Conservation (phyloP, 768 basidiomycete species). For the Gloeophyllum trabeum region DNA sequence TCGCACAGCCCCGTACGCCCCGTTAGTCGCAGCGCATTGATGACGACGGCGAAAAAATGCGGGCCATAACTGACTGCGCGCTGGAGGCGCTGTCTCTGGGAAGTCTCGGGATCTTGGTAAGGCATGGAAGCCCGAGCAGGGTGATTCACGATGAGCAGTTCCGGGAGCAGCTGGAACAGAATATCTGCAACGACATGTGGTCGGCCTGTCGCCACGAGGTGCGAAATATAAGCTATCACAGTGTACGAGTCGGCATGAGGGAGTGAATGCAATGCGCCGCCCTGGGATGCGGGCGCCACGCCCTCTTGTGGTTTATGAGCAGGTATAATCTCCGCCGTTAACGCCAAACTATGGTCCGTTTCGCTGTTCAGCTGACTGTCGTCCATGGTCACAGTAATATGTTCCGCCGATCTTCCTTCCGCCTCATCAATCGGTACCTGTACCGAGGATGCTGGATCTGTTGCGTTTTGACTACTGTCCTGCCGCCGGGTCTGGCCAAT, state of each 20-base stretch:
- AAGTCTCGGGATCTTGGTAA: slow-evolving; percentile 13
- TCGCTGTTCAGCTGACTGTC: neutral
- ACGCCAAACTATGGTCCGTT: neutral
- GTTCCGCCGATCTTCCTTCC: too few relatives aligned
- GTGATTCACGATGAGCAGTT: slow-evolving; percentile 27
- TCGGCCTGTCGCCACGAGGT: slow-evolving; percentile 39
- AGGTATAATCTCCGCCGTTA: too few relatives aligned
- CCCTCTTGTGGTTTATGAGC: too few relatives aligned
- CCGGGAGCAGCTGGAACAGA: slow-evolving; percentile 48
- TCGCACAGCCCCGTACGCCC: slow-evolving; percentile 45
- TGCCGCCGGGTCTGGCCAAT: slow-evolving; percentile 2
- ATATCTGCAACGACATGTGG: slow-evolving; percentile 30
- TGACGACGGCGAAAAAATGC: slow-evolving; percentile 40
- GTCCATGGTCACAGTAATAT: neutral
- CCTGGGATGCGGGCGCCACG: too few relatives aligned
- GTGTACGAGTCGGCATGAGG: slow-evolving; percentile 33
- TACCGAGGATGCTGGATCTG: too few relatives aligned
- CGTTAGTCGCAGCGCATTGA: slow-evolving; percentile 50
- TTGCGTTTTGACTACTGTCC: too few relatives aligned
- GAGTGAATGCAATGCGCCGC: too few relatives aligned
- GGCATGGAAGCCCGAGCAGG: slow-evolving; percentile 22
- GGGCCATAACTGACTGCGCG: slow-evolving; percentile 46
- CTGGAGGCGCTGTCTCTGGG: slow-evolving; percentile 20
- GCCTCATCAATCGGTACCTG: too few relatives aligned
- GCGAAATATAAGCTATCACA: slow-evolving; percentile 38